Evolutionary conservation across 2,329 filamentous ascomycete species (phyloP), one percentile per base, ranked within the genome.

Genomic region (Cladosporium oxysporum): DNA sequence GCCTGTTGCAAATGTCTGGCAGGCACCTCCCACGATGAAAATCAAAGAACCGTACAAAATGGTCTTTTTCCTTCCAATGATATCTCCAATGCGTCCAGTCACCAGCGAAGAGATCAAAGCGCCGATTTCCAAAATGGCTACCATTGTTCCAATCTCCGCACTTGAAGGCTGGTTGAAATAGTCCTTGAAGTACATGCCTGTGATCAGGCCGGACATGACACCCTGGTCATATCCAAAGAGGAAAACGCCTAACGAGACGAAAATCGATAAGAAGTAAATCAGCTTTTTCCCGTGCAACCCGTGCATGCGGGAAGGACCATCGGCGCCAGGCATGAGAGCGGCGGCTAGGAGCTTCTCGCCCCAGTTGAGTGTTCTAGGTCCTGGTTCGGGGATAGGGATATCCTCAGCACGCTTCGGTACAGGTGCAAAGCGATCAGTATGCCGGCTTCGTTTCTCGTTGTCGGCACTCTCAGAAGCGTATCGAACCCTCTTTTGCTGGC

Each of bases 231-330:
- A 95, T 69, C 91, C 92, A 75, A 96, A 96, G 23, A 96, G 83
- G 75, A 96, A 96, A 29, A 96, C 92, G 62, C 92, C 92, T 75
- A 95, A 67, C 18, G 74, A 77, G 65, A 80, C 71, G 71, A 71
- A 78, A 67, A 74, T 75, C 44, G 72, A 76, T 78, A 83, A 68
- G 67, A 79, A 87, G 74, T 87, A 97, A 90, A 99, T 87, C 75
- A 99, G 84, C 80, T 94, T 89, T 84, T 96, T 97, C 82, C 95
- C 95, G 74, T 96, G 96, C 73, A 99, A 87, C 84, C 95, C 95
- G 82, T 95, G 91, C 75, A 92, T 90, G 77, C 90, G 88, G 76
- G 88, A 86, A 70, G 83, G 83, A 62, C 83, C 80, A 78, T 91
- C 88, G 35, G 61, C 61, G 77, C 89, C 88, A 71, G 86, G 86